These are phyloP conservation scores for Cryphonectria carpinicola DNA, from an alignment of 2,329 filamentous ascomycete species.

Conservation along the genomic window DNA sequence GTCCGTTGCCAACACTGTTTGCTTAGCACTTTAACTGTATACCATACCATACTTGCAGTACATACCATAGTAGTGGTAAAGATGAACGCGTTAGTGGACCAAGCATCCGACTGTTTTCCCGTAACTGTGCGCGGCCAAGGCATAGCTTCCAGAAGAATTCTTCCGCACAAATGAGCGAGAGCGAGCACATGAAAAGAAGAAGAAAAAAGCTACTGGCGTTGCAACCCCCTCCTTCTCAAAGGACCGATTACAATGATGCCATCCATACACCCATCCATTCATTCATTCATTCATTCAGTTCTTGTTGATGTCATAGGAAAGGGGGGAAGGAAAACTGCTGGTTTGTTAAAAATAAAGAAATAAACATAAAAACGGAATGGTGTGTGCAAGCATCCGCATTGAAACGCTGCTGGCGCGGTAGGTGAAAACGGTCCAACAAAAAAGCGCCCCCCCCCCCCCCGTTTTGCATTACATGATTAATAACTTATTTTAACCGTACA, in stretches of 20 bases:
- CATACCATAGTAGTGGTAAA: too few species aligned
- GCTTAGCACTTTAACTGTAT: too few species aligned
- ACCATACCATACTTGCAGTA: background rate
- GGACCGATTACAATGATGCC: background rate
- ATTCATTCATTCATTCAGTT: background rate
- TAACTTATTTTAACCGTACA: background rate
- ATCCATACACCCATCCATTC: background rate
- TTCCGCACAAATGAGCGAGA: conserved; percentile 22
- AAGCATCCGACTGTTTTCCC: background rate
- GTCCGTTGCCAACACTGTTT: background rate
- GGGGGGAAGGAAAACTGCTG: background rate
- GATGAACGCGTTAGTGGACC: too few species aligned
- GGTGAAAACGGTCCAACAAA: background rate
- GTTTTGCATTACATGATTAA: background rate
- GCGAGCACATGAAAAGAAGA: background rate
- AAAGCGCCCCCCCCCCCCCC: too few species aligned
- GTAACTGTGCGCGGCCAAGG: background rate
- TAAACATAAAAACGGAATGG: background rate
- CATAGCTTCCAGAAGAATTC: conserved; percentile 10
- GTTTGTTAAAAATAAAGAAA: background rate
- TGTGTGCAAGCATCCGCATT: background rate
- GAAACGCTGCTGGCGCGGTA: background rate
- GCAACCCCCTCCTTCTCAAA: background rate
- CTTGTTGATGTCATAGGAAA: background rate
- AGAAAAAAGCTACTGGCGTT: background rate